Base-by-base conservation (phyloP, 2,329 filamentous ascomycete genomes). In the Ambrosiella cleistominuta region DNA sequence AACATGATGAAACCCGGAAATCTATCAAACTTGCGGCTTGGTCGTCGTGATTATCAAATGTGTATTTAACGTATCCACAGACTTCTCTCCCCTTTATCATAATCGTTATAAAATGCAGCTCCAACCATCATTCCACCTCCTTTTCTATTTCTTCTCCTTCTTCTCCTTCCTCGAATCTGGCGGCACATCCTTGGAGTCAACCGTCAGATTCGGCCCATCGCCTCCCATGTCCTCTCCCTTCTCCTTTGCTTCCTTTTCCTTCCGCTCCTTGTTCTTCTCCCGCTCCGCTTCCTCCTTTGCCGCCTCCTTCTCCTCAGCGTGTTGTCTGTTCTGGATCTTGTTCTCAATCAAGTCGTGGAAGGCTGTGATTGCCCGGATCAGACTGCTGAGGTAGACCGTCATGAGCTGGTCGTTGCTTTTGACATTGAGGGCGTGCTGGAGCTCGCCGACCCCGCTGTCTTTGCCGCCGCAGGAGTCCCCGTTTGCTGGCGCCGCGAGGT, bases 321-420 rank as follows among this genome's bases (percentile, higher is more conserved):
- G 88, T 72, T 97, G 90, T 70, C 91, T 81, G 74, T 98, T 98
- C 75, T 97, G 91, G 64, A 97, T 96, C 80, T 98, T 98, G 77
- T 98, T 98, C 76, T 98, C 93, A 64, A 98, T 98, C 64, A 98
- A 74, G 69, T 98, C 93, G 70, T 98, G 93, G 83, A 97, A 98
- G 7, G 93, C 93, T 11, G 93, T 97, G 68, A 98, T 98, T 59
- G 93, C 93, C 62, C 93, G 81, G 72, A 98, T 97, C 75, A 97
- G 75, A 74, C 88, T 95, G 73, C 88, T 95, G 57, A 98, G 78
- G 72, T 98, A 98, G 70, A 98, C 97, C 56, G 90, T 83, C 87
- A 98, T 96, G 63, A 98, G 80, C 74, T 98, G 93, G 70, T 98
- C 93, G 68, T 98, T 98, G 60, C 91, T 97, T 81, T 98, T 98